Conservation (phyloP, 345 rosid genomes). For the Gossypium arboreum region DNA sequence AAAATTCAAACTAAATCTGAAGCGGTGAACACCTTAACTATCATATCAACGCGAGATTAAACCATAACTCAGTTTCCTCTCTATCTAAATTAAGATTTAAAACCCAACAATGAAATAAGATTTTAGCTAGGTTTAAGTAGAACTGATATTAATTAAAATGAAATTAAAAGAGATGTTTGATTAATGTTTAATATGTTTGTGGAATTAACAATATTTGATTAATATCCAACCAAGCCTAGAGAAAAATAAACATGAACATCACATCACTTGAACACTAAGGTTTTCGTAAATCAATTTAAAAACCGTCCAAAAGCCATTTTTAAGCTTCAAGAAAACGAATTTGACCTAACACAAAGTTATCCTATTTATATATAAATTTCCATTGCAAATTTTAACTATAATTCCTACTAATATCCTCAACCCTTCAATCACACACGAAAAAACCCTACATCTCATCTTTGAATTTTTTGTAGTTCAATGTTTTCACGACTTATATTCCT, state of each 20-base stretch:
- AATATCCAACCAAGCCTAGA: not conserved
- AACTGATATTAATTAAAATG: not conserved
- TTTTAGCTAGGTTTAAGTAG: not conserved
- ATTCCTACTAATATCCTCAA: not conserved
- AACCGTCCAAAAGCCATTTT: not conserved
- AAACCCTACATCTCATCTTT: not conserved
- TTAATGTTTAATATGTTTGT: too few relatives aligned
- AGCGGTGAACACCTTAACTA: too few relatives aligned
- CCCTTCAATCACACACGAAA: not conserved
- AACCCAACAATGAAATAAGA: not conserved
- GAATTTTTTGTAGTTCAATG: constrained; percentile 1
- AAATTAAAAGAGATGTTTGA: too few relatives aligned
- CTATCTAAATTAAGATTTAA: too few relatives aligned
- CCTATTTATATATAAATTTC: not conserved
- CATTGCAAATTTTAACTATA: not conserved
- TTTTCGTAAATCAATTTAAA: not conserved
- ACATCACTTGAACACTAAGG: not conserved
- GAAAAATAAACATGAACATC: not conserved
- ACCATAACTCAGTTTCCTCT: too few relatives aligned
- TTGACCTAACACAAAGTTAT: not conserved
- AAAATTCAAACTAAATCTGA: too few relatives aligned
- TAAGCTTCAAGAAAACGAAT: not conserved
- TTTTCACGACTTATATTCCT: not conserved
- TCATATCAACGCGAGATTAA: too few relatives aligned
- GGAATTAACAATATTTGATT: too few relatives aligned